Base-by-base conservation (phyloP, 2,329 filamentous ascomycete species). In the Cladorrhinum sp. region DNA sequence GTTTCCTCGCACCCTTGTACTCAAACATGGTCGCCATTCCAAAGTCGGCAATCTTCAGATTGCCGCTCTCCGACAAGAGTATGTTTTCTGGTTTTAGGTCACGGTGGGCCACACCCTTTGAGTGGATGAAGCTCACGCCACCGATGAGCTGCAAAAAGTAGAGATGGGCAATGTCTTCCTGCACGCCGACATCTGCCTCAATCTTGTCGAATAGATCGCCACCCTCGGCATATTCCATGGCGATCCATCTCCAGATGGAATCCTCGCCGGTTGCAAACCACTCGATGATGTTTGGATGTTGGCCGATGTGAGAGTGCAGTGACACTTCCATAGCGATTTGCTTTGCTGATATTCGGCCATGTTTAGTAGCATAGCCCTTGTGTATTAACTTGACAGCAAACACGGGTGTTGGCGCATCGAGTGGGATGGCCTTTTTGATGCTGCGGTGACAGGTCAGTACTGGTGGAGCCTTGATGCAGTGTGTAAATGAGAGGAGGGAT, bases 121-220 rank as follows among this genome's bases (percentile, higher is more conserved):
- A 91, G 76, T 99, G 95, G 84, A 98, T 96, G 77, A 93, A 99
- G 71, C 89, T 89, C 64, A 98, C 90, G 8, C 93, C 95, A 71
- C 87, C 87, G 68, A 98, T 84, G 63, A 99, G 84, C 77, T 99
- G 95, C 2, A 88, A 84, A 74, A 99, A 99, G 78, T 98, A 99
- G 63, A 97, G 86, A 73, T 99, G 96, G 32, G 95, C 93, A 71
- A 99, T 92, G 72, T 98, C 91, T 74, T 96, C 87, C 6, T 89
- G 85, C n/a, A 98, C 92, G 52, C 95, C 95, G 50, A 93, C 91
- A 74, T 99, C 95, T 18, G 95, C 93, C 77, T 99, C 96, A 68
- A 99, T 98, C 80, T 99, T 99, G 85, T 99, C 95, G 74, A 99
- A 99, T 7, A 99, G 81, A 73, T 99, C 95, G 10, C 95, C 95